Evolutionary conservation across 2,329 filamentous ascomycete species (phyloP), one percentile per base, ranked within the genome.

Genomic region (Madurella fahalii): DNA sequence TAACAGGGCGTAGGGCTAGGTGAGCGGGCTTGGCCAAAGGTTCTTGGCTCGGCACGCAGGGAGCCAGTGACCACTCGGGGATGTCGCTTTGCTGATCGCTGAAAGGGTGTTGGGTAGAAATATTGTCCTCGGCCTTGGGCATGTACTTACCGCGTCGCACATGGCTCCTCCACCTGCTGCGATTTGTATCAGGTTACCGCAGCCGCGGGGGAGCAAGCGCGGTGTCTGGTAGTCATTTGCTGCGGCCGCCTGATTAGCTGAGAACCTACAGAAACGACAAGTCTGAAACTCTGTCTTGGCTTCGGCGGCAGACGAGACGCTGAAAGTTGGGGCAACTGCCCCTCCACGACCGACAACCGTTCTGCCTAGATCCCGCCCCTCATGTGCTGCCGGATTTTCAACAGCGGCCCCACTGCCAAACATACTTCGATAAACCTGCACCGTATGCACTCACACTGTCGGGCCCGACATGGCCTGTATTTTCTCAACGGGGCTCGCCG

Each of bases 1-100:
- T 40, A 47, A 44, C 41, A 41, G 47, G 50, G 55, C 53, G 54
- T 61, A 61, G 58, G 58, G 56, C 56, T 61, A 52, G 52, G 44
- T 50, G 56, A 61, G 58, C 56, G 54, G 58, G 48, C 52, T 45
- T 57, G 57, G 58, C 52, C 41, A 13, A 13, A 46, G 32, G 42
- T 40, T 25, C 52, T 53, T 52, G 50, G 47, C 58, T 52, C 54
- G 55, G 47, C 50, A 46, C 13, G 31, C 50, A 52, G n/a, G 52
- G 51, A 34, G 44, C 7, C 25, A 25, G 25, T 25, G 25, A 7
- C 25, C n/a, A 16, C 43, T 39, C 25, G 18, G 25, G 49, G 13
- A 40, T 40, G 17, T 49, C 25, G 25, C 49, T 30, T 51, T 40
- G 41, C 42, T 45, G 8, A 17, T 40, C 18, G 5, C 31, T 34